Evolutionary conservation across 148 eudicot species (phyloP), one percentile per base, ranked within the genome.

Genomic region (Vaccinium corymbosum): DNA sequence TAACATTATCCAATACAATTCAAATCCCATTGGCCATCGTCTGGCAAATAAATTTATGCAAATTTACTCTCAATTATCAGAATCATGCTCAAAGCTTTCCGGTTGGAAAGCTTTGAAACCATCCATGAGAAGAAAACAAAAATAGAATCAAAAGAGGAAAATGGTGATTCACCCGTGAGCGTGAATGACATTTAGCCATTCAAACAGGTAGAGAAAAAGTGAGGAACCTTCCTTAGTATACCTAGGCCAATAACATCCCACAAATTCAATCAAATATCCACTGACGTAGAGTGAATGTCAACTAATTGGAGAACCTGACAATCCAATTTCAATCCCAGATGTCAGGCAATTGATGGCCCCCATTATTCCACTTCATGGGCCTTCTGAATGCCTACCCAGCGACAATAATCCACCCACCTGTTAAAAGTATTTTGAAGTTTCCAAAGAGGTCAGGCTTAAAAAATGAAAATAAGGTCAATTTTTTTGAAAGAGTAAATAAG

Each of bases 321-420:
- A 61, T 74, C 42, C 32, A 29, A 72, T 83, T 32, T 49, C 38
- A 66, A 50, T 70, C 73, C 14, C 19, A 68, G 81, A 66, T 5
- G 22, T 53, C 68, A 62, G 57, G 85, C 66, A 81, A 17, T 38
- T 66, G 76, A 79, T 49, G 17, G 80, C 59, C 46, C 71, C 32
- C 20, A 16, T 50, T 87, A 86, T 70, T 92, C 90, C 42, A 85
- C 88, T 3, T 89, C 90, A 4, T 87, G 93, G 70, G 87, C 92
- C 85, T 94, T 90, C 52, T 92, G 97, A 81, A 94, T 79, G 27
- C 98, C 97, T 25, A 97, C 81, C 88, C 66, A 89, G 83, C 98
- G 98, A 80, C 97, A 95, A 84, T 94, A 97, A 87, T 97, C 99
- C 80, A 97, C 99, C 99, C 99, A 94, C 92, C 99, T 97, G 90